phyloP scores from a whole-genome alignment of 176 grass and related monocot genomes.

The Triticum dicoccoides region DNA sequence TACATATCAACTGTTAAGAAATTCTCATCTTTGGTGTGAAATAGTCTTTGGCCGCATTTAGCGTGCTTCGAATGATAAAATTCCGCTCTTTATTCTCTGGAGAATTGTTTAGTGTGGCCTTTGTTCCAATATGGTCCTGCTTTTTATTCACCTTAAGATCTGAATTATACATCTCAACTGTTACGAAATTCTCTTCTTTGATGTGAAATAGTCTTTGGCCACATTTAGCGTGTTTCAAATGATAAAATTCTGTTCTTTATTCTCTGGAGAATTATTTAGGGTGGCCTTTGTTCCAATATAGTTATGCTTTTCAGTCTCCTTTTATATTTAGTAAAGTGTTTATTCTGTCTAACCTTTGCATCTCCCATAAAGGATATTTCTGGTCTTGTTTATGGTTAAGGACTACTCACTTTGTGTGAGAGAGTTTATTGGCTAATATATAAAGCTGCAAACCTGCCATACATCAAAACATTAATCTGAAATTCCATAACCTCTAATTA shows the following conservation, averaged over 20 bases:
- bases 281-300: constrained; percentile 30
- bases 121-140: constrained; percentile 26
- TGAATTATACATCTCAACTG: constrained; percentile 26
- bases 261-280: constrained; percentile 9
- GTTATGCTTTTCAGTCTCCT: background rate
- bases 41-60: constrained; percentile 17
- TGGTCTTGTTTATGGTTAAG: background rate
- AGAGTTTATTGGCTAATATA: background rate
- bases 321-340: constrained; percentile 9
- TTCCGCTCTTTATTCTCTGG: constrained; percentile 37
- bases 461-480: background rate
- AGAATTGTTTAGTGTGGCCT: constrained; percentile 9
- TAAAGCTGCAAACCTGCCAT: background rate
- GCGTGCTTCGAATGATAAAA: background rate
- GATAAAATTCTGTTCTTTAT: constrained; percentile 32
- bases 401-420: background rate
- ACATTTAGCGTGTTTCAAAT: background rate
- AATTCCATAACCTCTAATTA: constrained; percentile 6
- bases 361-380: constrained; percentile 33
- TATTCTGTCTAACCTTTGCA: constrained; percentile 35
- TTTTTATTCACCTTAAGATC: constrained; percentile 15
- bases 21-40: constrained; percentile 23
- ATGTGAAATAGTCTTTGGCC: background rate
- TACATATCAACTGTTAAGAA: constrained; percentile 17
- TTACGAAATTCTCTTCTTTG: constrained; percentile 16